Base-by-base conservation (phyloP, 2,329 filamentous ascomycete genomes). In the Pyricularia pennisetigena region DNA sequence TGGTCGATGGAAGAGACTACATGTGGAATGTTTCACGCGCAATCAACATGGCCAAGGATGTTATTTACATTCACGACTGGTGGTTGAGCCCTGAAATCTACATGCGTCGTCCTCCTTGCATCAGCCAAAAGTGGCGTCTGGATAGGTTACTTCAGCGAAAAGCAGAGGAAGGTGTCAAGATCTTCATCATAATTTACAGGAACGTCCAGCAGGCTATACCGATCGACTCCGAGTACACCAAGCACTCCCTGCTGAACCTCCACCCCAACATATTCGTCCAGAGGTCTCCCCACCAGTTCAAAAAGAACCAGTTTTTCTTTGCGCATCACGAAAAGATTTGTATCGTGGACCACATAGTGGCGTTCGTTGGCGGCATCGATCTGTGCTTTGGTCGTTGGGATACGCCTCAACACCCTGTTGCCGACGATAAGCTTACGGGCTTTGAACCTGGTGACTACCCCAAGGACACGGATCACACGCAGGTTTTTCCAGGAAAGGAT, bases 21-120 rank as follows among this genome's bases (percentile, higher is more conserved):
- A 98, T 98, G 94, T 99, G 95, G 95, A 97, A 97, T 76, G 93
- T 98, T 8, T 98, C 94, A 12, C 88, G 94, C 71, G 95, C 95
- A 14, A 96, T 99, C 74, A 95, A 93, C 76, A 97, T 97, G 88
- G 95, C 95, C 9, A 92, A 92, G 74, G 95, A 98, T 80, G 94
- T 98, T 70, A 94, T 99, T 73, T 98, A 98, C 78, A 98, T 99
- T 71, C 95, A 99, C 77, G 95, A 98, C 78, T 99, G 95, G 95
- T 99, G 95, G 95, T 81, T 73, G 59, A 97, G 92, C 73, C 95
- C 95, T 0, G 94, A 99, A 78, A 81, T 99, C 63, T 99, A 99
- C 80, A 90, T 98, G 88, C 88, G 95, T 70, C 87, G 95, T 69
- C 95, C 95, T 67, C 91, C 95, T 28, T 93, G 92, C 64, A 97